Evolutionary conservation across 345 rosid species (phyloP), one percentile per base, ranked within the genome.

Genomic region (Nasturtium officinale): DNA sequence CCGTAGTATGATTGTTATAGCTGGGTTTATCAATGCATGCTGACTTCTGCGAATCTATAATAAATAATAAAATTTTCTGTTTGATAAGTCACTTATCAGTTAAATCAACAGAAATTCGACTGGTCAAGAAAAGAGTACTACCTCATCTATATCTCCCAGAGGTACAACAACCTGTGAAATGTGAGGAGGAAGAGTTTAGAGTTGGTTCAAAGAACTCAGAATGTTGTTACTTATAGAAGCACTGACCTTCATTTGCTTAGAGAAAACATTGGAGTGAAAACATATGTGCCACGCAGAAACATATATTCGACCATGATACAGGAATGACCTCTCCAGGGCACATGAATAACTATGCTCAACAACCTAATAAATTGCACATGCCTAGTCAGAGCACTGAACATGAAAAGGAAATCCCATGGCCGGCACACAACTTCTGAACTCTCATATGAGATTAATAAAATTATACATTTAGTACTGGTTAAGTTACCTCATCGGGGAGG

Each of bases 281-380:
- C 99, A 95, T 74, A 95, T 91, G 80, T 88, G 92, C 99, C 99
- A 95, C 26, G 99, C 84, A 20, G 97, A 95, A 73, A 91, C 98
- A 82, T 91, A 95, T 86, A 91, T 95, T 52, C 99, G 96, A 61
- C 99, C 99, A 69, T 95, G 99, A 72, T 95, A 95, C 82, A 95
- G 79, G 82, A 95, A 95, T 65, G 99, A 95, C 80, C 99, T 85
- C 85, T 95, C 99, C 58, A 95, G 85, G 55, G 99, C 99, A 79
- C 98, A 91, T 30, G 99, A 95, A 82, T 86, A 95, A 78, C 92
- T 88, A 81, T 83, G 96, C 73, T 87, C 96, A 69, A 79, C 96
- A 69, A 90, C 86, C 99, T 94, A 85, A 80, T 68, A 77, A 26
- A 76, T 29, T 70, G 35, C 40, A 68, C 26, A 53, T 62, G 43